These are phyloP conservation scores for Niebla homalea DNA, from an alignment of 495 filamentous ascomycete genomes.

Conservation along the genomic window DNA sequence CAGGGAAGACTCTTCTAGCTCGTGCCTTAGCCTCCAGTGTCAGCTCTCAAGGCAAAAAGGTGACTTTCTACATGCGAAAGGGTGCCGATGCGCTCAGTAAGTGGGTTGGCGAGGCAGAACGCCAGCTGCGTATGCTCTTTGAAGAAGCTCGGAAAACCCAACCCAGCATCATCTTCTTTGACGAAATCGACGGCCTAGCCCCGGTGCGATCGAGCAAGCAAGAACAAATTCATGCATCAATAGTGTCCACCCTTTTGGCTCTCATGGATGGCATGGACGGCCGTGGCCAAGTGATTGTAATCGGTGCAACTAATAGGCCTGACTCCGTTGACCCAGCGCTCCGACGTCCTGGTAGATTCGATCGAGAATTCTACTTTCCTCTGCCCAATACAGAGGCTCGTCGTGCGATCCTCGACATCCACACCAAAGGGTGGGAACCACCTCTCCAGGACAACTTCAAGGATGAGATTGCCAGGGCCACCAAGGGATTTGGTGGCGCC, in stretches of 20 bases:
- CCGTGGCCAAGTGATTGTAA: slow-evolving; percentile 93
- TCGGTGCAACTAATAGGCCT: slow-evolving; percentile 92
- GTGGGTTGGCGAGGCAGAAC: slow-evolving; percentile 97
- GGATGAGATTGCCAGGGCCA: slow-evolving; percentile 66
- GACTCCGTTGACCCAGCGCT: slow-evolving; percentile 97
- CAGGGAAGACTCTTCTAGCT: slow-evolving; percentile 91
- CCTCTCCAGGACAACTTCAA: slow-evolving; percentile 64
- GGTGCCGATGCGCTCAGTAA: slow-evolving; percentile 94
- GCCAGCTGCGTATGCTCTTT: slow-evolving; percentile 82
- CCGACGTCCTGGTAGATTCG: slow-evolving; percentile 91
- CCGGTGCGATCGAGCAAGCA: slow-evolving; percentile 94
- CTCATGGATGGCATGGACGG: slow-evolving; percentile 99
- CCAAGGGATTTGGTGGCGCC: slow-evolving; percentile 93
- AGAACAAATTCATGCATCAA: slow-evolving; percentile 96
- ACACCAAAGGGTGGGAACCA: slow-evolving; percentile 86
- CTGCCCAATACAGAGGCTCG: slow-evolving; percentile 68
- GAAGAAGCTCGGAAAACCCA: slow-evolving; percentile 92
- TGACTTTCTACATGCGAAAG: slow-evolving; percentile 98
- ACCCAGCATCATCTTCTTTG: slow-evolving; percentile 98
- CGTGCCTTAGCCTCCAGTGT: slow-evolving; percentile 79
- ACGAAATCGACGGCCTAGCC: slow-evolving; percentile 93
- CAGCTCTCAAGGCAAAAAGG: slow-evolving; percentile 68
- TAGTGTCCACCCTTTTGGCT: slow-evolving; percentile 87
- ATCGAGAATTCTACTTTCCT: slow-evolving; percentile 95
- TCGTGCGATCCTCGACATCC: slow-evolving; percentile 81